phyloP scores from a whole-genome alignment of 1,284 basidiomycete genomes.

The Papiliotrema terrestris region DNA sequence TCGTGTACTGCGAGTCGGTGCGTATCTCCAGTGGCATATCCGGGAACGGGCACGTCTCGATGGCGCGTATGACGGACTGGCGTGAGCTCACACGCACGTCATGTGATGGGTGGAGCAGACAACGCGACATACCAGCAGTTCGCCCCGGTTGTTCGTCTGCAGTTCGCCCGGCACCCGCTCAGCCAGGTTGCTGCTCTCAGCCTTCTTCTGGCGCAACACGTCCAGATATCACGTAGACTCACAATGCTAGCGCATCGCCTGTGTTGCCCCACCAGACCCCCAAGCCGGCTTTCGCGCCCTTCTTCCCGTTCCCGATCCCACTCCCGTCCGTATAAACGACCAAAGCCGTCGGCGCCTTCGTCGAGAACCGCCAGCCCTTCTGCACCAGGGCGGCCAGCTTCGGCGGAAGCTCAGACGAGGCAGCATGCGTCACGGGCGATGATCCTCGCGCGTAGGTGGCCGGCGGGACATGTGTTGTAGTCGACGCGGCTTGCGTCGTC shows the following conservation, averaged over 20 bases:
- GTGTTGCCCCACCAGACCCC: constrained; percentile 45
- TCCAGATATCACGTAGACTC: constrained; percentile 2
- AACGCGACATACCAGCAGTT: constrained; percentile 39
- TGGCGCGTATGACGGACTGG: constrained; percentile 47
- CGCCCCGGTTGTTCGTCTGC: constrained; percentile 51
- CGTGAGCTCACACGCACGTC: neutral
- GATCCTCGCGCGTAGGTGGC: neutral
- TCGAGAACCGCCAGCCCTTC: constrained; percentile 32
- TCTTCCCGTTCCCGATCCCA: constrained; percentile 39
- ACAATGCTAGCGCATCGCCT: constrained; percentile 27
- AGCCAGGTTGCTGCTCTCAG: constrained; percentile 29
- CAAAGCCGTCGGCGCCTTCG: constrained; percentile 21
- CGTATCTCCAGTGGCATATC: constrained; percentile 47
- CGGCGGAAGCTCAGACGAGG: constrained; percentile 3
- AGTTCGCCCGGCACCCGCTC: constrained; percentile 43
- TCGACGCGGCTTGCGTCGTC: too few species aligned
- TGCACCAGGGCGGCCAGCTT: constrained; percentile 13
- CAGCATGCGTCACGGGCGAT: constrained; percentile 1
- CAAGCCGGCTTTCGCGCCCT: constrained; percentile 39
- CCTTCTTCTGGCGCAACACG: neutral
- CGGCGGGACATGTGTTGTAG: too few species aligned
- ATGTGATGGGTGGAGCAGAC: neutral
- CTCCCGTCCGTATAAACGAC: constrained; percentile 49
- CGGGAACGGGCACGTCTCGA: constrained; percentile 46
- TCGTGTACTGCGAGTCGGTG: constrained; percentile 49